phyloP scores from a whole-genome alignment of 805 yeast species.

The Pachysolen tannophilus region DNA sequence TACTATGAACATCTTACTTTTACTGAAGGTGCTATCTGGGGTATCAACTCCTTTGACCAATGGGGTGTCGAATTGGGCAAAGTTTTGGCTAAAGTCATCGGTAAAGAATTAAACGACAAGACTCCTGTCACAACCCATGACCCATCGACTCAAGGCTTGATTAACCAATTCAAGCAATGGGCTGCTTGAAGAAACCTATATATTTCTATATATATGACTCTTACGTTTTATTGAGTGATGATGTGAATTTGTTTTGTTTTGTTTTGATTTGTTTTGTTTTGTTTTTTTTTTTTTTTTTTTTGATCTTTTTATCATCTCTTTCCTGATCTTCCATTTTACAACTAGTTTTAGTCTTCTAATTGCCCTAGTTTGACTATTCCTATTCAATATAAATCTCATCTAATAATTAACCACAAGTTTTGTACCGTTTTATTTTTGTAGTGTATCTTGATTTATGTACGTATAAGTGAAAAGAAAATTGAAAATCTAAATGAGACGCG shows the following conservation, averaged over 20 bases:
- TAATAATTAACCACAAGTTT: too few relatives aligned
- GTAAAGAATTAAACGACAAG: constrained; percentile 71
- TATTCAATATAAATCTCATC: too few relatives aligned
- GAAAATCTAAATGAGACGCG: too few relatives aligned
- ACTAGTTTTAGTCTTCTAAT: too few relatives aligned
- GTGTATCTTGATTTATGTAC: too few relatives aligned
- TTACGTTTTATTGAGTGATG: not conserved
- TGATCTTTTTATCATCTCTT: too few relatives aligned
- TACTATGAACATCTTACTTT: constrained; percentile 97
- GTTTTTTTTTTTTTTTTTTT: not conserved
- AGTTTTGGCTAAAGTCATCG: constrained; percentile 92
- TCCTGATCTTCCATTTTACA: too few relatives aligned
- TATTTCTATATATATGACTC: too few relatives aligned
- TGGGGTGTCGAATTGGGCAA: constrained; percentile 99
- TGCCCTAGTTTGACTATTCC: too few relatives aligned
- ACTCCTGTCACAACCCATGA: constrained; percentile 64
- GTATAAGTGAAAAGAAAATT: too few relatives aligned
- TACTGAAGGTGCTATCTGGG: constrained; percentile 99
- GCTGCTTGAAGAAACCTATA: constrained; percentile 15
- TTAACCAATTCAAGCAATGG: constrained; percentile 95
- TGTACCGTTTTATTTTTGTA: too few relatives aligned
- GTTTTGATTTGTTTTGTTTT: not conserved
- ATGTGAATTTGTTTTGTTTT: not conserved
- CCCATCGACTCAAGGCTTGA: constrained; percentile 83
- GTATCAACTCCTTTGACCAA: constrained; percentile 98